Conservation (phyloP, 805 yeast genomes). For the Ogataea sp. region DNA sequence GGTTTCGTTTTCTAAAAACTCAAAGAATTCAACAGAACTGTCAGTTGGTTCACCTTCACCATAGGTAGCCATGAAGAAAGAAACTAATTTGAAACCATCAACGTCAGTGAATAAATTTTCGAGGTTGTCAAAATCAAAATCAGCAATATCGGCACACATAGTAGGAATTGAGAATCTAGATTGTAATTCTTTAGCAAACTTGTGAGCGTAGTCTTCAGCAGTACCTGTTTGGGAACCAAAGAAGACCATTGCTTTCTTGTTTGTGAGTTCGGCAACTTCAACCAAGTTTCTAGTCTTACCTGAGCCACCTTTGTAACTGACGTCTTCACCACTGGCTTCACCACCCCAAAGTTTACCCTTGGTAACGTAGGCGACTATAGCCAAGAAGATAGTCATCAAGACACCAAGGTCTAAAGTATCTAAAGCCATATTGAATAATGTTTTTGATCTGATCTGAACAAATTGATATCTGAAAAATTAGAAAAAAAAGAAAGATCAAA, state of each 20-base stretch:
- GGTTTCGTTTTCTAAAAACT: conserved; percentile 53
- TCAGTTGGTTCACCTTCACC: conserved; percentile 99
- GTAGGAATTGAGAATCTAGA: conserved; percentile 74
- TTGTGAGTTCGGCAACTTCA: conserved; percentile 47
- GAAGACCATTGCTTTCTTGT: conserved; percentile 71
- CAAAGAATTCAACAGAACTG: conserved; percentile 76
- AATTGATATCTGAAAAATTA: neutral
- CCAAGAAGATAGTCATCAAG: conserved; percentile 56
- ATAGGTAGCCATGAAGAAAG: conserved; percentile 72
- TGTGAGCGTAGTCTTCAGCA: conserved; percentile 92
- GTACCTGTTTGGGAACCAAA: conserved; percentile 98
- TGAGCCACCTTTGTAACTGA: conserved; percentile 5
- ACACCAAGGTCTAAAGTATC: conserved; percentile 70
- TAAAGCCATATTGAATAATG: conserved; percentile 37
- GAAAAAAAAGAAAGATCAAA: too few species aligned
- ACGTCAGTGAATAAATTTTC: conserved; percentile 52
- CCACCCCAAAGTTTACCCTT: conserved; percentile 48
- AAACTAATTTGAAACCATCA: conserved; percentile 37
- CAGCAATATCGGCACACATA: conserved; percentile 83
- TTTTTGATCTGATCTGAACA: neutral
- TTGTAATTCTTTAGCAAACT: conserved; percentile 81
- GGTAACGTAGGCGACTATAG: conserved; percentile 56
- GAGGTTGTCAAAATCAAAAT: conserved; percentile 75
- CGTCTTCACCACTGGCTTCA: conserved; percentile 5
- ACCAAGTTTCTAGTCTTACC: conserved; percentile 39